These are phyloP conservation scores for Vitis cinerea DNA, from an alignment of 164 flowering plant genomes.

Conservation along the genomic window DNA sequence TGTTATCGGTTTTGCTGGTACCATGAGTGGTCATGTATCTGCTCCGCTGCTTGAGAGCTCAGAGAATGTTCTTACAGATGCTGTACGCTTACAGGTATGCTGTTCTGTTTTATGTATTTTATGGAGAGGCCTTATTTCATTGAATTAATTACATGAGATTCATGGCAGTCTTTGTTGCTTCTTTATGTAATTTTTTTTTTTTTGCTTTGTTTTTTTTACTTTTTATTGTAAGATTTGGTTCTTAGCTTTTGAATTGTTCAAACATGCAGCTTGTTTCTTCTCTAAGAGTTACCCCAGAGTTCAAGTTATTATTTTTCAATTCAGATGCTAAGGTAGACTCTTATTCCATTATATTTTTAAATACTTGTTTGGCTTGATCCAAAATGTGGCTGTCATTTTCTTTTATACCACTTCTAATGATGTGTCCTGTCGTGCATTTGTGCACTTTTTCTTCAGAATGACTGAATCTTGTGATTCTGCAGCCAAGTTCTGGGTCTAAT, in stretches of 20 bases:
- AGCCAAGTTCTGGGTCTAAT: background rate
- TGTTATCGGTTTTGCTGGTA: constrained; percentile 40
- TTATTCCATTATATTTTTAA: background rate
- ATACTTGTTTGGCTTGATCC: background rate
- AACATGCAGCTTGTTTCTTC: constrained; percentile 79
- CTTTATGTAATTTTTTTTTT: background rate
- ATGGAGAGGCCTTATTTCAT: background rate
- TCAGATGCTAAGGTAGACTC: constrained; percentile 67
- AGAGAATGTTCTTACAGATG: constrained; percentile 60
- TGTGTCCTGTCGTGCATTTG: too few species aligned
- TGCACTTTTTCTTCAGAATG: too few species aligned
- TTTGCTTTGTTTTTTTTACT: background rate
- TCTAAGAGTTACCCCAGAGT: constrained; percentile 66
- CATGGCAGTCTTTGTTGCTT: too few species aligned
- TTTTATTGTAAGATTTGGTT: background rate
- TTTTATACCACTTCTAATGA: background rate
- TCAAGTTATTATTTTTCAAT: constrained; percentile 52
- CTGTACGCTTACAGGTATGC: constrained; percentile 67
- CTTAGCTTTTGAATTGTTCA: constrained; percentile 17
- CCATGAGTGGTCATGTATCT: constrained; percentile 15
- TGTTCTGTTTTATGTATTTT: background rate
- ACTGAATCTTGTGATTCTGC: background rate
- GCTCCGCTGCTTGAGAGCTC: constrained; percentile 29
- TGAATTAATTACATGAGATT: background rate
- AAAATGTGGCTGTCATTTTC: background rate